Evolutionary conservation across 1,284 basidiomycete genomes (phyloP), one percentile per base, ranked within the genome.

Genomic region (Cutaneotrichosporon daszewskae): DNA sequence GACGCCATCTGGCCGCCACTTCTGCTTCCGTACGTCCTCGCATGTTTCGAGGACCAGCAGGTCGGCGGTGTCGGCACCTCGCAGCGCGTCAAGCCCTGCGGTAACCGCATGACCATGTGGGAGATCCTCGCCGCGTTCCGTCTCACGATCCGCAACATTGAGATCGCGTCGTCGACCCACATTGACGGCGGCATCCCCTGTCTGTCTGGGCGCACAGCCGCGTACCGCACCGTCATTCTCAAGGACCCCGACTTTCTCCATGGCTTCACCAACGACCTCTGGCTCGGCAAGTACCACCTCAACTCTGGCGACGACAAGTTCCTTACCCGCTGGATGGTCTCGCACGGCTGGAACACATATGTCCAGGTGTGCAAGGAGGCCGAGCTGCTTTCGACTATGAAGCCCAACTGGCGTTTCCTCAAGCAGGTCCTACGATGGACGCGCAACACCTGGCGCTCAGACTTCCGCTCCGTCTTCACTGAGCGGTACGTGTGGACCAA

Each of bases 251-350:
- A 88, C 50, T 92, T 92, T 68, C 68, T 92, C 25, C 82, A 89
- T 62, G 87, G 86, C 22, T 94, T 92, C 72, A 92, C 88, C 9
- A 87, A 91, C 69, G 88, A 92, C 69, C 87, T 82, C 63, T 91
- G 88, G 88, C 71, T 90, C 37, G 87, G 82, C 48, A 90, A 88
- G 72, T 92, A 91, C 70, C 87, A 89, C 68, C 80, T 90, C 55
- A 91, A 91, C 71, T 88, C 85, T 4, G 86, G 87, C 25, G 87
- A 91, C 72, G 87, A 91, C 76, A 92, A 92, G 72, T 92, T 89
- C 73, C 74, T 92, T 62, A 92, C 89, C n/a, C 76, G 89, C 26
- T 94, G 89, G 89, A 89, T 91, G 85, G 88, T 92, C 50, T 83
- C 80, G 64, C 87, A 91, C 63, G 87, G 88, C 14, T 94, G 89